These are phyloP conservation scores for Phytophthora melonis DNA, from an alignment of 352 stramenopile species.

Conservation along the genomic window DNA sequence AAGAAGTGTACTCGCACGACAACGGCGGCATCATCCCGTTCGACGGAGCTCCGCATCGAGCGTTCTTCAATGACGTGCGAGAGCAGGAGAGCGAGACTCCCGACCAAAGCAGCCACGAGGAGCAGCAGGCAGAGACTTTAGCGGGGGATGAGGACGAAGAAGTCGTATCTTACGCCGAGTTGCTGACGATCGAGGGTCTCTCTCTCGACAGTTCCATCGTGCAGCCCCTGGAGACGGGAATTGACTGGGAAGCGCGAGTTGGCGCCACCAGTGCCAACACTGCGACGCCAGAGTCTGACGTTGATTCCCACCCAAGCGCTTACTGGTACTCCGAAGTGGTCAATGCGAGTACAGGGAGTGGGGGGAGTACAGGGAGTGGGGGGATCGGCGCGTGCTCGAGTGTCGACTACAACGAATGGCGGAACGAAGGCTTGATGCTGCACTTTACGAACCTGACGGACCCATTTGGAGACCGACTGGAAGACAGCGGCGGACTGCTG, in stretches of 20 bases:
- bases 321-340: constrained; percentile 87
- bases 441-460: constrained; percentile 95
- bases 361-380: constrained; percentile 61
- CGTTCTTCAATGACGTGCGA: constrained; percentile 82
- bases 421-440: constrained; percentile 95
- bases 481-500: constrained; percentile 46
- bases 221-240: constrained; percentile 61
- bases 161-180: constrained; percentile 59
- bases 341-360: constrained; percentile 40
- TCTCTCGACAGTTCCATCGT: constrained; percentile 66
- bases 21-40: constrained; percentile 82
- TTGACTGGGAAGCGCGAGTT: constrained; percentile 44
- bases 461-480: constrained; percentile 62
- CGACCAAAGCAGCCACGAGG: constrained; percentile 55
- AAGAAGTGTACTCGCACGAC: constrained; percentile 82
- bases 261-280: constrained; percentile 28
- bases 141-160: constrained; percentile 47
- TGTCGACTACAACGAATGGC: constrained; percentile 92
- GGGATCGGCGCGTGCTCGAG: constrained; percentile 95
- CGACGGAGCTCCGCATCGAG: constrained; percentile 86
- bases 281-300: constrained; percentile 14
- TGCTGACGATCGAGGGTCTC: constrained; percentile 58
- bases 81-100: constrained; percentile 57
- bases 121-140: constrained; percentile 25
- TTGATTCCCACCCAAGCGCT: constrained; percentile 30